Conservation (phyloP, 768 basidiomycete species). For the Amanita subjunquillea region DNA sequence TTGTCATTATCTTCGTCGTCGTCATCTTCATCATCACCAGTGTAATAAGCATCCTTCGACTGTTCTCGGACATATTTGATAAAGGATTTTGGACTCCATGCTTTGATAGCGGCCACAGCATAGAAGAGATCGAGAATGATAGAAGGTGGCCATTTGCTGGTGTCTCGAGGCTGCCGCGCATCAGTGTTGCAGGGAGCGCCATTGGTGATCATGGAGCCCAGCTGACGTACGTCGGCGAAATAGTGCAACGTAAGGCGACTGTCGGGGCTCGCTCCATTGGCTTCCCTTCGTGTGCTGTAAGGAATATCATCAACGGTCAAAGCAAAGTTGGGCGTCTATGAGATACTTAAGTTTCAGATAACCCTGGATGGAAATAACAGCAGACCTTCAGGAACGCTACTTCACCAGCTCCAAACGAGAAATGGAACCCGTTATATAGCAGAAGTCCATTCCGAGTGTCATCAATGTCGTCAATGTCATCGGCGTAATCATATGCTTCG, state of each 20-base stretch:
- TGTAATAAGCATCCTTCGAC: too few relatives aligned
- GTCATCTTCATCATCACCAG: too few relatives aligned
- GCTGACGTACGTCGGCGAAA: neutral
- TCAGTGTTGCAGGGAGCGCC: too few relatives aligned
- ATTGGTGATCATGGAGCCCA: too few relatives aligned
- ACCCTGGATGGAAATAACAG: neutral
- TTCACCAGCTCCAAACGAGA: conserved; percentile 6
- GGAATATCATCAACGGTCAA: conserved; percentile 1
- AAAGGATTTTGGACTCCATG: too few relatives aligned
- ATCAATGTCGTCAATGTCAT: conserved; percentile 1
- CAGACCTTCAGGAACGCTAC: conserved; percentile 10
- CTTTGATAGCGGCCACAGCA: too few relatives aligned
- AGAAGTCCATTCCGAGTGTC: conserved; percentile 9
- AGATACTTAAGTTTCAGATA: neutral
- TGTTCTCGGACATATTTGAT: too few relatives aligned
- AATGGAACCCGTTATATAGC: conserved; percentile 1
- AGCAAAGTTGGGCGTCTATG: conserved; percentile 8
- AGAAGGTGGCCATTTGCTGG: conserved; percentile 5
- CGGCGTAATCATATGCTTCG: too few relatives aligned
- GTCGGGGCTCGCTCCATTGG: too few relatives aligned
- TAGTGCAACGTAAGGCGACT: neutral
- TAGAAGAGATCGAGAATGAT: conserved; percentile 1
- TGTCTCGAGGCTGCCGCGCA: conserved; percentile 5
- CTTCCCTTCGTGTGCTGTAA: neutral
- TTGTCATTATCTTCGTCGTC: too few relatives aligned